Base-by-base conservation (phyloP, 2,329 filamentous ascomycete species). In the Colletotrichum truncatum region DNA sequence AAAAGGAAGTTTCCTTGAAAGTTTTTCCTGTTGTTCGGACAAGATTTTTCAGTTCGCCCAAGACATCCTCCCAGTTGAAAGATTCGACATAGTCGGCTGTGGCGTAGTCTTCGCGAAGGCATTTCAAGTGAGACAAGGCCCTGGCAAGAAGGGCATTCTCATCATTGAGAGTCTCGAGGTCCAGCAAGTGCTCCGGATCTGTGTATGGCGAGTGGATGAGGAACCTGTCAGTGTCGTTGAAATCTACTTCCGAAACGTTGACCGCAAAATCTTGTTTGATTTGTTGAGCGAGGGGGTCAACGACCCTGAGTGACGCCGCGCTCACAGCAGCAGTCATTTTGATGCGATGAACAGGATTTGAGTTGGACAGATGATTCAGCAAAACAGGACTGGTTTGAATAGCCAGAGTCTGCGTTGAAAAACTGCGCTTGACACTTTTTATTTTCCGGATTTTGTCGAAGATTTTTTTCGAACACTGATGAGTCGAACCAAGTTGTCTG, bases 131-230 rank as follows among this genome's bases (percentile, higher is more conserved):
- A 26, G 87, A 86, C 64, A 97, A 81, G 1, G 93, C 91, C 65
- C 88, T 84, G 5, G 93, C 90, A 57, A 97, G 83, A 54, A 97
- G 83, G 9, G 84, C 85, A 67, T 89, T 90, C 68, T 92, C 85
- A 0, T 78, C 78, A 67, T 92, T 85, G 6, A 97, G 82, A 3
- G 84, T 88, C 46, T 82, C 77, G 62, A 97, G 84, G 73, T 94
- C 88, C 32, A 97, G 87, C 51, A 93, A 87, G 76, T 97, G 93
- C 3, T 85, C 82, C 26, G 81, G 76, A 41, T 89, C 87, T 9
- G 88, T 87, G 75, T 97, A 97, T 1, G 93, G 93, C 1, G 94
- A 97, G 67, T 89, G 85, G 39, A 91, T 81, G 45, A 96, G 79
- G 71, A 76, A 80, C 67, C 76, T 71, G 26, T 70, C 68, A 11